Percentiles rank a stretch among this genome's conserved stretches.
phyloP scores from a whole-genome alignment of 2,329 filamentous ascomycete genomes.

The Xylaria hypoxylon region DNA sequence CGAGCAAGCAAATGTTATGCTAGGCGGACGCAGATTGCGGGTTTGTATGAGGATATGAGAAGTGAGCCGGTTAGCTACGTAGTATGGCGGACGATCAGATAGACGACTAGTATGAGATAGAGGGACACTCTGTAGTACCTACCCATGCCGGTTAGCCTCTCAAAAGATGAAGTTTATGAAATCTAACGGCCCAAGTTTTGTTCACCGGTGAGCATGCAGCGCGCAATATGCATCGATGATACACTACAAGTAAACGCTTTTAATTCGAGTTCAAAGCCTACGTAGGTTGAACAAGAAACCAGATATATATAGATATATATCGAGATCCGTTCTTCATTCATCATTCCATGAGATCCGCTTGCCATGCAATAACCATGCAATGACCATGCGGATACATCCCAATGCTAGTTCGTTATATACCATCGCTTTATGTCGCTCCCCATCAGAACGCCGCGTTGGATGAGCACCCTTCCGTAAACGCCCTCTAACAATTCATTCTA shows the following conservation, averaged over 20 bases:
- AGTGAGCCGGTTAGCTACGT: conserved; percentile 1
- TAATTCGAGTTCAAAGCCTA: not conserved
- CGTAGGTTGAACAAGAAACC: not conserved
- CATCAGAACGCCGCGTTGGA: conserved; percentile 24
- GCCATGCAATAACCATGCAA: conserved; percentile 26
- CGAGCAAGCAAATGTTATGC: not conserved
- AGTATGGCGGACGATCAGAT: not conserved
- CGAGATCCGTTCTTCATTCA: not conserved
- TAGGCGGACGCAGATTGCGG: not conserved
- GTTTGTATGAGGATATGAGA: not conserved
- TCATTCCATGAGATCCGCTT: conserved; percentile 5
- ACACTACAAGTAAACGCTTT: not conserved
- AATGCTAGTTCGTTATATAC: conserved; percentile 16
- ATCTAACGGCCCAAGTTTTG: not conserved
- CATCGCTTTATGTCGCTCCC: conserved; percentile 13
- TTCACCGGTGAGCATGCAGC: not conserved
- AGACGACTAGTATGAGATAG: conserved; percentile 9
- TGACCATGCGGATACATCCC: conserved; percentile 19
- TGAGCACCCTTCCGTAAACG: conserved; percentile 19
- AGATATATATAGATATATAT: conserved; percentile 2
- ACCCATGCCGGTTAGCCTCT: not conserved
- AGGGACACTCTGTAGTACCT: not conserved
- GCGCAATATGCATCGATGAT: not conserved
- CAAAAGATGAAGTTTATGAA: conserved; percentile 3
- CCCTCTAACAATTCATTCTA: conserved; percentile 21